Evolutionary conservation across 140 eudicot genomes (phyloP).

Genomic region (Senecio squalidus): DNA sequence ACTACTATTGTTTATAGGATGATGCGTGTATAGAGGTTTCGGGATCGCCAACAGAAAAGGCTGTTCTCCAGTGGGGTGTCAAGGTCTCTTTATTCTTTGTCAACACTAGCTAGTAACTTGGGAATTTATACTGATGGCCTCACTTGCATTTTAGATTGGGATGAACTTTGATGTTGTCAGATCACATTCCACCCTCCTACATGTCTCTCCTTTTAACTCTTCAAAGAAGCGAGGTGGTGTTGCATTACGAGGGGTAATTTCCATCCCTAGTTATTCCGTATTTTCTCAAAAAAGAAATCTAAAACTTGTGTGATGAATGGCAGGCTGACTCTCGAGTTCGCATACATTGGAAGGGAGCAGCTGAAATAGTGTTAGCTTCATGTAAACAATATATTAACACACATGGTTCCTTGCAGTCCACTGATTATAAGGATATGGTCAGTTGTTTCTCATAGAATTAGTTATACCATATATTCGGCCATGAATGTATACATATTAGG

Average conservation of each 20-base stretch:
- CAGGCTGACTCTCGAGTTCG: slow-evolving; percentile 67
- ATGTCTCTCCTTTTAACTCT: slow-evolving; percentile 90
- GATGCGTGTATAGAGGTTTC: slow-evolving; percentile 69
- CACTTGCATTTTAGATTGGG: slow-evolving; percentile 49
- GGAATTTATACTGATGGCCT: slow-evolving; percentile 3
- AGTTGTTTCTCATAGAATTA: too few species aligned
- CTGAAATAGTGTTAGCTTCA: slow-evolving; percentile 74
- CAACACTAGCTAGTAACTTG: neutral
- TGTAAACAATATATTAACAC: slow-evolving; percentile 59
- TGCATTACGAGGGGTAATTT: slow-evolving; percentile 64
- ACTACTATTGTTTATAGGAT: slow-evolving; percentile 43
- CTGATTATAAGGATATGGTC: slow-evolving; percentile 57
- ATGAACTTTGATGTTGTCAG: slow-evolving; percentile 79
- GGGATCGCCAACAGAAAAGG: slow-evolving; percentile 97
- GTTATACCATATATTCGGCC: too few species aligned
- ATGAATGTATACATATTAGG: too few species aligned
- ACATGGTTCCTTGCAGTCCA: slow-evolving; percentile 57
- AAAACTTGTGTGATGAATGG: slow-evolving; percentile 11
- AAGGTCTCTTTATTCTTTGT: slow-evolving; percentile 45
- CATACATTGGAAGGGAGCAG: slow-evolving; percentile 97
- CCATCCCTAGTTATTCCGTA: neutral
- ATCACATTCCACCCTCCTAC: slow-evolving; percentile 58
- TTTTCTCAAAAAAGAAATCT: too few species aligned
- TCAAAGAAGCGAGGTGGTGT: slow-evolving; percentile 86
- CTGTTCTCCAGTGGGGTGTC: slow-evolving; percentile 82